A percentile compares a stretch with the other conserved stretches of the same genome.
Evolutionary conservation across 805 yeast species (phyloP).

Genomic region (Nakazawaea peltata): DNA sequence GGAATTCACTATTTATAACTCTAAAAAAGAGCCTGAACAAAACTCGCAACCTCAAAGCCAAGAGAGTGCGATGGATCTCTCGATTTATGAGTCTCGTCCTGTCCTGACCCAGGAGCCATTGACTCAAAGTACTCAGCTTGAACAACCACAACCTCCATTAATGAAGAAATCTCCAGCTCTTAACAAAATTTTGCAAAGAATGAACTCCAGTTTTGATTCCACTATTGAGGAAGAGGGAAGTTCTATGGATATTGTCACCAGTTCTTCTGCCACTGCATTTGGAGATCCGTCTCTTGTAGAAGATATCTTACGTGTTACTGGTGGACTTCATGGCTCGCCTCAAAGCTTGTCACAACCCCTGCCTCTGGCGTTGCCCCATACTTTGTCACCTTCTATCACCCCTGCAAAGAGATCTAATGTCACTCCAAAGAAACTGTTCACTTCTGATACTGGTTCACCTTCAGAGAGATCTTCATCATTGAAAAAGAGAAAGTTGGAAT

Average conservation of each 20-base stretch:
- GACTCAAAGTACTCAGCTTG: no score
- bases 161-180: no score
- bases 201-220: conserved; percentile 4
- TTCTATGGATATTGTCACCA: conserved; percentile 15
- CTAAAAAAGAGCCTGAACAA: neutral
- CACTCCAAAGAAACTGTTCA: conserved; percentile 6
- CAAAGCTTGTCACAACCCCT: neutral
- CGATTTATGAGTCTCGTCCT: no score
- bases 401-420: conserved; percentile 1
- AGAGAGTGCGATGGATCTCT: no score
- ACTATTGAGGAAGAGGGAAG: conserved; percentile 10
- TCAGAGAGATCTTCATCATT: conserved; percentile 7
- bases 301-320: conserved; percentile 8
- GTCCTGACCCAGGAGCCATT: no score
- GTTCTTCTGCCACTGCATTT: conserved; percentile 13
- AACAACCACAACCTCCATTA: no score
- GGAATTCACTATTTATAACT: conserved; percentile 20
- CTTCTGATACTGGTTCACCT: conserved; percentile 6
- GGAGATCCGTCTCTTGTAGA: conserved; percentile 8
- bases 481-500: conserved; percentile 8
- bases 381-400: no score
- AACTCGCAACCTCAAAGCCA: no score
- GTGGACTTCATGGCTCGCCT: conserved; percentile 6
- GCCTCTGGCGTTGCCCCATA: no score
- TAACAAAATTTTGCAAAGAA: no score